These are phyloP conservation scores for Castanospermum australe DNA, from an alignment of 306 rosid genomes.

Conservation along the genomic window DNA sequence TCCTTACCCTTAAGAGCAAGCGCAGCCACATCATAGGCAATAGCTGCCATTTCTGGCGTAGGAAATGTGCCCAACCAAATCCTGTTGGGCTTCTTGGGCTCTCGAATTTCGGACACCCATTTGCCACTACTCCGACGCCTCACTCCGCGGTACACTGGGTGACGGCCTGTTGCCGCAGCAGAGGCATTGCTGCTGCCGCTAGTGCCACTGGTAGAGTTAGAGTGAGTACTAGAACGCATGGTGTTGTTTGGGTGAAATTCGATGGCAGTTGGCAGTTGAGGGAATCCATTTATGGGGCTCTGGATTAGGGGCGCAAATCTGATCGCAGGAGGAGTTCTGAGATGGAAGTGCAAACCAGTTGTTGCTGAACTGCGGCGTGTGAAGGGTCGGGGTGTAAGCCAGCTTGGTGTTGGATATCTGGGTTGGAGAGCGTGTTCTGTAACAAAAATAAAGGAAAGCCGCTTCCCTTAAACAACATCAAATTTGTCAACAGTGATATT, in stretches of 20 bases:
- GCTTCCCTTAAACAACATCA: not conserved
- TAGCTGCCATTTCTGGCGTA: constrained; percentile 92
- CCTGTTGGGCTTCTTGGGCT: constrained; percentile 47
- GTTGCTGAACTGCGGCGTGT: constrained; percentile 37
- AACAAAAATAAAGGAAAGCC: not conserved
- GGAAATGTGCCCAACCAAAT: constrained; percentile 94
- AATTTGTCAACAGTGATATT: constrained; percentile 19
- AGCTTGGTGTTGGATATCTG: constrained; percentile 35
- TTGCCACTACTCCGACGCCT: constrained; percentile 49
- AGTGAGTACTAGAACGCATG: constrained; percentile 21
- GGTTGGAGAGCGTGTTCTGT: constrained; percentile 44
- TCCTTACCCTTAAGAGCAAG: constrained; percentile 79
- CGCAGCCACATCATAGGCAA: constrained; percentile 91
- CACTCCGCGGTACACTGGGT: constrained; percentile 46
- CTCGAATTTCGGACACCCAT: constrained; percentile 57
- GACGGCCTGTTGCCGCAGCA: constrained; percentile 24
- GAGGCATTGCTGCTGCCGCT: constrained; percentile 28
- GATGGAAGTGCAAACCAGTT: constrained; percentile 51
- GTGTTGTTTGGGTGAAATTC: not conserved
- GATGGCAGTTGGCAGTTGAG: not conserved
- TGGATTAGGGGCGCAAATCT: not conserved
- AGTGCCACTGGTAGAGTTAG: not conserved
- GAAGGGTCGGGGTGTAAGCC: constrained; percentile 40
- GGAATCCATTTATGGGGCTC: constrained; percentile 35
- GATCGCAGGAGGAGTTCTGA: constrained; percentile 8